Percentiles rank a stretch among this genome's conserved stretches.
These are phyloP conservation scores for Cyphellophora europaea DNA, from an alignment of 2,329 filamentous ascomycete species.

Conservation along the genomic window DNA sequence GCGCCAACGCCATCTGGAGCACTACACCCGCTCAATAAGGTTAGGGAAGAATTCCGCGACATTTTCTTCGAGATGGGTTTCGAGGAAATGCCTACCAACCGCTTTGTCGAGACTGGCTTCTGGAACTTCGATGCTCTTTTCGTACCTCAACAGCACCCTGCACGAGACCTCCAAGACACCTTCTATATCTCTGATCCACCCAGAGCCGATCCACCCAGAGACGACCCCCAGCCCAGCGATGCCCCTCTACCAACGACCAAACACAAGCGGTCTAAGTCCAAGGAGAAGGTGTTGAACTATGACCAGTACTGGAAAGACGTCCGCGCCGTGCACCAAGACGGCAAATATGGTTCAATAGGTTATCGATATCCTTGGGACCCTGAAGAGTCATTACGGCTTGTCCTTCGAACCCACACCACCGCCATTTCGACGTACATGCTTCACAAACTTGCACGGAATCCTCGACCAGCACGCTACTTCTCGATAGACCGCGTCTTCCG, in stretches of 20 bases:
- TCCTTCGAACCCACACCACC: constrained; percentile 93
- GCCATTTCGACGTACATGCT: constrained; percentile 85
- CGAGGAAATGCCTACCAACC: constrained; percentile 92
- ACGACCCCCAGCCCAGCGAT: constrained; percentile 39
- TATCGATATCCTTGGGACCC: constrained; percentile 92
- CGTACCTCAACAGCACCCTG: constrained; percentile 94
- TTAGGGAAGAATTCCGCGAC: constrained; percentile 87
- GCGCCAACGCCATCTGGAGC: constrained; percentile 39
- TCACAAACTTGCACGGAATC: constrained; percentile 75
- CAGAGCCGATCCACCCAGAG: constrained; percentile 57
- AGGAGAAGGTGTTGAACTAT: constrained; percentile 52
- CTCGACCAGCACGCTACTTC: constrained; percentile 88
- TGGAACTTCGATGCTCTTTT: constrained; percentile 99
- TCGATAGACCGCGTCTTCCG: constrained; percentile 97
- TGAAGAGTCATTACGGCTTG: constrained; percentile 76
- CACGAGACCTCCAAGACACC: constrained; percentile 93
- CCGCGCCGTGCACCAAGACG: constrained; percentile 75
- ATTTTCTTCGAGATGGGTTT: constrained; percentile 99
- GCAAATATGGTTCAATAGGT: constrained; percentile 89
- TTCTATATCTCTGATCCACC: constrained; percentile 95
- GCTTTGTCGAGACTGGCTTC: constrained; percentile 93
- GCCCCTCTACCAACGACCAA: constrained; percentile 36
- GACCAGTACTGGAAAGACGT: constrained; percentile 83
- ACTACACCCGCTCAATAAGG: constrained; percentile 68
- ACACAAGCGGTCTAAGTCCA: constrained; percentile 42